Conservation (phyloP, 441 rosid species). For the Gossypium lobatum region DNA sequence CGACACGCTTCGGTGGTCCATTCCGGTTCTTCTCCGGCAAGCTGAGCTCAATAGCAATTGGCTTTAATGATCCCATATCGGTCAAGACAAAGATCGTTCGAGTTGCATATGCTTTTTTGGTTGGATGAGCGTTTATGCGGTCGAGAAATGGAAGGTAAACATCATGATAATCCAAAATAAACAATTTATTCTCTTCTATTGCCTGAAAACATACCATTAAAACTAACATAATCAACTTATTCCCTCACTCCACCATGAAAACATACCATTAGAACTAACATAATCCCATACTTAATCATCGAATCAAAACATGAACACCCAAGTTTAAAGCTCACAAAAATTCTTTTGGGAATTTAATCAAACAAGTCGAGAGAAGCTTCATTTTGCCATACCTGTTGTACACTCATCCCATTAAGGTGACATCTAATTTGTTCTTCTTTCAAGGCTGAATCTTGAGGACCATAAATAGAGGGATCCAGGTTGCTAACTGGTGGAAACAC, state of each 20-base stretch:
- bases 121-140: slow-evolving; percentile 2
- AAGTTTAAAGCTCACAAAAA: not conserved
- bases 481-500: slow-evolving; percentile 24
- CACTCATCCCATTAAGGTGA: slow-evolving; percentile 14
- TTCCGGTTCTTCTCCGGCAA: not conserved
- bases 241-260: not conserved
- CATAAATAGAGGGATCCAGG: slow-evolving; percentile 21
- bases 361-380: not conserved
- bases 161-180: slow-evolving; percentile 9
- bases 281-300: too few species aligned
- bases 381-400: slow-evolving; percentile 11
- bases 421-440: slow-evolving; percentile 12
- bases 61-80: slow-evolving; percentile 2
- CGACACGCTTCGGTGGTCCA: not conserved
- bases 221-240: not conserved
- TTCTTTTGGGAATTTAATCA: not conserved
- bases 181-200: slow-evolving; percentile 7
- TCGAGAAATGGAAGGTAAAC: slow-evolving; percentile 8
- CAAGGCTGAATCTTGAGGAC: slow-evolving; percentile 15
- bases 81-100: slow-evolving; percentile 11
- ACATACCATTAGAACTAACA: not conserved
- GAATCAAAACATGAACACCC: not conserved
- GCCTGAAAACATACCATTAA: not conserved
- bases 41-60: slow-evolving; percentile 15
- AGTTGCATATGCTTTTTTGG: slow-evolving; percentile 10